Conservation (phyloP, 2,329 filamentous ascomycete genomes). For the Aureobasidium vineae region DNA sequence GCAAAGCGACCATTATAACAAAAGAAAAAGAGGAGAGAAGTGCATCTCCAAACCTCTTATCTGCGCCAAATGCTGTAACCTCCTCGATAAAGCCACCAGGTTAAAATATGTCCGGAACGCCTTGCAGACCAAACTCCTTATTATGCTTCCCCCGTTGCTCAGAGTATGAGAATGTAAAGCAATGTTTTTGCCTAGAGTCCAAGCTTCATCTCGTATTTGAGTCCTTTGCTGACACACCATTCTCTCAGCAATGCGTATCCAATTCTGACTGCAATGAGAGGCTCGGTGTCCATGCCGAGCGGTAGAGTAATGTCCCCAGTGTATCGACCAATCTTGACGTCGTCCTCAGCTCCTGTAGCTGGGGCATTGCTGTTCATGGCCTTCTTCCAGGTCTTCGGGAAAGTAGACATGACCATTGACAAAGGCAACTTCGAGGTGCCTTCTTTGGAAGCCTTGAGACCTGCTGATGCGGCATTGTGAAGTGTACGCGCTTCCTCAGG, state of each 20-base stretch:
- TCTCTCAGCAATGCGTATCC: conserved; percentile 45
- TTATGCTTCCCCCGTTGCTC: neutral
- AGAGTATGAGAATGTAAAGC: neutral
- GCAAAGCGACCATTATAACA: conserved; percentile 13
- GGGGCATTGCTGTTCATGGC: neutral
- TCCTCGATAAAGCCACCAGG: neutral
- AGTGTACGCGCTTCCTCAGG: conserved; percentile 28
- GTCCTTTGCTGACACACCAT: conserved; percentile 34
- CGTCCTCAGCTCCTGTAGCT: conserved; percentile 3
- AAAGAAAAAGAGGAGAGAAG: neutral
- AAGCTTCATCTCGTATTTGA: conserved; percentile 13
- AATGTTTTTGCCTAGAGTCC: neutral
- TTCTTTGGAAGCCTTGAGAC: conserved; percentile 10
- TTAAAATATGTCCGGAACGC: neutral
- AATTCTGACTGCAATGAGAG: conserved; percentile 48
- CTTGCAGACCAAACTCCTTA: conserved; percentile 1
- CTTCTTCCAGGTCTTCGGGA: conserved; percentile 42
- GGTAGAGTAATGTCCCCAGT: conserved; percentile 44
- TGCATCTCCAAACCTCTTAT: neutral
- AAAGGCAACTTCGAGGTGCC: conserved; percentile 33
- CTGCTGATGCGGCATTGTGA: conserved; percentile 29
- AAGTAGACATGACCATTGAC: conserved; percentile 40
- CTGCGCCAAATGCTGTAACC: neutral
- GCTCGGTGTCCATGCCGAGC: conserved; percentile 42
- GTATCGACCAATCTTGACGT: conserved; percentile 36